Percentiles rank a stretch among this genome's conserved stretches.
Conservation (phyloP, 2,329 filamentous ascomycete genomes). For the Fusarium chuoi region DNA sequence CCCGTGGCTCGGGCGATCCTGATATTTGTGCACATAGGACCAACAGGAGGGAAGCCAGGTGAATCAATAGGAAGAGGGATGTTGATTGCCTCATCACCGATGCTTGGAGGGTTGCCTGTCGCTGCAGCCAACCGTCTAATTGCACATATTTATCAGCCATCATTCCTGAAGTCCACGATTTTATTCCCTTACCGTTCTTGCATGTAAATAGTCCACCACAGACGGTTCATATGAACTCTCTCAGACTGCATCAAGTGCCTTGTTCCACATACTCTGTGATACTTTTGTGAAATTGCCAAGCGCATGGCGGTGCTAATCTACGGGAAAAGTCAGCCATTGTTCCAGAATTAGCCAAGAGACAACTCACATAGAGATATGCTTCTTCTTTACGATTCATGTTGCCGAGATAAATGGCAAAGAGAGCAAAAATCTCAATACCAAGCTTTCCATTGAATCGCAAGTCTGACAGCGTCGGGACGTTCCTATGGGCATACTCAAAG, state of each 20-base stretch:
- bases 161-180: accelerated
- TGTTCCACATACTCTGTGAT: slow-evolving; percentile 43
- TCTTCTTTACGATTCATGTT: slow-evolving; percentile 43
- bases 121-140: slow-evolving; percentile 38
- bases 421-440: slow-evolving; percentile 45
- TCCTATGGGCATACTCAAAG: slow-evolving; percentile 44
- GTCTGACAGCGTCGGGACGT: slow-evolving; percentile 42
- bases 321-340: not conserved
- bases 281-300: slow-evolving; percentile 44
- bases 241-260: slow-evolving; percentile 43
- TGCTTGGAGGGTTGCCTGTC: slow-evolving; percentile 42
- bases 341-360: accelerated
- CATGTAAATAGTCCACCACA: slow-evolving; percentile 48
- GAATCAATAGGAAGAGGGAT: slow-evolving; percentile 42
- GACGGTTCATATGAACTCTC: slow-evolving; percentile 41
- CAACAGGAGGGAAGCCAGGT: slow-evolving; percentile 44
- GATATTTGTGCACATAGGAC: slow-evolving; percentile 45
- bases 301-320: slow-evolving; percentile 45
- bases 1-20: slow-evolving; percentile 41
- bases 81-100: slow-evolving; percentile 41
- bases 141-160: not conserved
- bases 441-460: slow-evolving; percentile 41
- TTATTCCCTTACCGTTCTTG: slow-evolving; percentile 39
- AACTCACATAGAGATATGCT: slow-evolving; percentile 41
- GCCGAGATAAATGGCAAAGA: slow-evolving; percentile 41